Evolutionary conservation across 352 stramenopile genomes (phyloP).

Genomic region (Thraustotheca clavata): DNA sequence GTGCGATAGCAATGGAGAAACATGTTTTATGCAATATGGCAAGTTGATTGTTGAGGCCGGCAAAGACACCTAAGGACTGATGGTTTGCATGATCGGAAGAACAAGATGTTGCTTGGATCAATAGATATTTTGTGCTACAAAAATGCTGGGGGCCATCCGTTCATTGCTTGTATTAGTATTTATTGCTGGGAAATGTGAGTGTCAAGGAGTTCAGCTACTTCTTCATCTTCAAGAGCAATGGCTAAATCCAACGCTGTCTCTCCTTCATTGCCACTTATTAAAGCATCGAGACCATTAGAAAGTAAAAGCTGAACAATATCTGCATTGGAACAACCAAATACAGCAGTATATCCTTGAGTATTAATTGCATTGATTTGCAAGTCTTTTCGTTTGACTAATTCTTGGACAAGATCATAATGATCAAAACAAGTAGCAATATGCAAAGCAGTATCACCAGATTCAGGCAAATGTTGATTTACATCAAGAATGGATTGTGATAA

Average conservation of each 20-base stretch:
- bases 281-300: constrained; percentile 50
- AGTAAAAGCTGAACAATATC: constrained; percentile 58
- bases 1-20: too few relatives aligned
- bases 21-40: too few relatives aligned
- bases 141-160: too few relatives aligned
- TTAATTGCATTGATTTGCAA: constrained; percentile 66
- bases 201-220: constrained; percentile 32
- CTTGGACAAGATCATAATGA: constrained; percentile 70
- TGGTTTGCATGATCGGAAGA: too few relatives aligned
- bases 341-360: constrained; percentile 57
- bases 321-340: constrained; percentile 72
- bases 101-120: too few relatives aligned
- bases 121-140: too few relatives aligned
- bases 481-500: constrained; percentile 44
- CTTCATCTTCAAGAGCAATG: constrained; percentile 57
- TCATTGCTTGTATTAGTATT: too few relatives aligned
- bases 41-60: too few relatives aligned
- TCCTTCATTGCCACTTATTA: constrained; percentile 46
- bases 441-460: constrained; percentile 55
- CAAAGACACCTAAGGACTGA: too few relatives aligned
- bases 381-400: constrained; percentile 40
- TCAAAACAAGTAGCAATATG: constrained; percentile 80
- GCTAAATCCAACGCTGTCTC: constrained; percentile 69
- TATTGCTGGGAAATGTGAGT: not conserved
- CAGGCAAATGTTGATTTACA: constrained; percentile 57